Percentiles rank a stretch among this genome's conserved stretches.
phyloP scores from a whole-genome alignment of 2,329 filamentous ascomycete genomes.

The Colletotrichum incanum region DNA sequence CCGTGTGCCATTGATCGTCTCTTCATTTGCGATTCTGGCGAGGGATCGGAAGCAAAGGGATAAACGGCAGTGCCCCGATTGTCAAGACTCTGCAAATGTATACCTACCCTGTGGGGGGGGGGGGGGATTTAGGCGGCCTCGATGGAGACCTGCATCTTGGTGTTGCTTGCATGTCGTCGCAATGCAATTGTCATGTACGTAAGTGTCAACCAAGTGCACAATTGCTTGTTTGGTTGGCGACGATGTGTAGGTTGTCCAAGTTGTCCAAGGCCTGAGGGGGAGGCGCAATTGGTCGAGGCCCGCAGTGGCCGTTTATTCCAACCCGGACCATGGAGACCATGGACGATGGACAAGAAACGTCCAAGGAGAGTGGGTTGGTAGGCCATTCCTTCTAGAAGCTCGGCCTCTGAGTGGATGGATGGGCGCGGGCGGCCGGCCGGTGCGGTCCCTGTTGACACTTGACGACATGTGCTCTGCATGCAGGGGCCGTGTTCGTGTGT shows the following conservation, averaged over 20 bases:
- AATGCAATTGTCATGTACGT: background rate
- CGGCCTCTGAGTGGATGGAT: conserved; percentile 32
- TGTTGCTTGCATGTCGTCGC: background rate
- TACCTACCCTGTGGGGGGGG: background rate
- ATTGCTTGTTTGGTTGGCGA: conserved; percentile 38
- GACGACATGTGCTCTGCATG: conserved; percentile 21
- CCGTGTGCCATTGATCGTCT: background rate
- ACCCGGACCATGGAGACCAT: too few relatives aligned
- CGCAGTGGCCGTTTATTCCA: background rate
- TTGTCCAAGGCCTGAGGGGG: background rate
- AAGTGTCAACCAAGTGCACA: conserved; percentile 15
- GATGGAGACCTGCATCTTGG: conserved; percentile 8
- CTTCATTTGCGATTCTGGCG: conserved; percentile 11
- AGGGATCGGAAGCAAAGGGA: background rate
- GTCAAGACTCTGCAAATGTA: background rate
- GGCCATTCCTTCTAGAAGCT: conserved; percentile 39
- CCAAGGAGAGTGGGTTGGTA: conserved; percentile 1
- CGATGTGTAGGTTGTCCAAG: conserved; percentile 7
- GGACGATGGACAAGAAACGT: too few relatives aligned
- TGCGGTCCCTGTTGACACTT: conserved; percentile 28
- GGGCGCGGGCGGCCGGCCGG: conserved; percentile 19
- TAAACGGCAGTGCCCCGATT: background rate
- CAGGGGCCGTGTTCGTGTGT: conserved; percentile 5
- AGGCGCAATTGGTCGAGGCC: background rate
- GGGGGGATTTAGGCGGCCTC: conserved; percentile 2